Conservation (phyloP, 495 filamentous ascomycete genomes). For the Pyronema domesticum region DNA sequence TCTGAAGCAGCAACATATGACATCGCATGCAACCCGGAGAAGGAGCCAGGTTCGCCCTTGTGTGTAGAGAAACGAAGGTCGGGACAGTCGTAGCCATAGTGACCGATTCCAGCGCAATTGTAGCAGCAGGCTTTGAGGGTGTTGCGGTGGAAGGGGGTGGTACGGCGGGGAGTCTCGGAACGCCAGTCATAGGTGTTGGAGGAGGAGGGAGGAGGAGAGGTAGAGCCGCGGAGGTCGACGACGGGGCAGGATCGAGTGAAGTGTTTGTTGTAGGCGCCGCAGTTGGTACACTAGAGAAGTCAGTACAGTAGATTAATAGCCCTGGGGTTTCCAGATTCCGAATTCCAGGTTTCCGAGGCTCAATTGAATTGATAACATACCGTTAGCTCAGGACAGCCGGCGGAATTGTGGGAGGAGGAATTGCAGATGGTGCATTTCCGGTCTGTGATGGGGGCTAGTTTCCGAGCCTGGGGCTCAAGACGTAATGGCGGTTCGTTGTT, state of each 20-base stretch:
- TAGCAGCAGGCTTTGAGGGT: slow-evolving; percentile 12
- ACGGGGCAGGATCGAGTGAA: slow-evolving; percentile 21
- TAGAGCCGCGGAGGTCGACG: not conserved
- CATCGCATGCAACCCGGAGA: slow-evolving; percentile 8
- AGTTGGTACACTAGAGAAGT: slow-evolving; percentile 16
- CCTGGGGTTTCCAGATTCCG: no score
- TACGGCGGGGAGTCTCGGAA: slow-evolving; percentile 1
- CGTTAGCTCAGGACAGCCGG: slow-evolving; percentile 13
- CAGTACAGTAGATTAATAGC: not conserved
- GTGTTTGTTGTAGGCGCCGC: slow-evolving; percentile 17
- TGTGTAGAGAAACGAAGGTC: not conserved
- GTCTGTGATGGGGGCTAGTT: not conserved
- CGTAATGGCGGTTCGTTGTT: not conserved
- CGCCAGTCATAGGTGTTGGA: slow-evolving; percentile 14
- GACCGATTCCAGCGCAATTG: slow-evolving; percentile 14
- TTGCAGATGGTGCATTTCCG: slow-evolving; percentile 15
- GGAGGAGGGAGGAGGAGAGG: slow-evolving; percentile 1
- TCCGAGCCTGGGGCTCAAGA: not conserved
- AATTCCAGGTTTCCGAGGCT: no score
- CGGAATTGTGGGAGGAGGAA: slow-evolving; percentile 6
- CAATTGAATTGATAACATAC: slow-evolving; percentile 4
- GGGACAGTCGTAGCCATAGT: slow-evolving; percentile 23
- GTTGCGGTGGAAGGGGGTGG: slow-evolving; percentile 2
- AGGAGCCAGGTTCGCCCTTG: slow-evolving; percentile 2
- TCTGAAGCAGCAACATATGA: slow-evolving; percentile 11